Conservation (phyloP, 163 green algal genomes). For the Chloromonas sp. region DNA sequence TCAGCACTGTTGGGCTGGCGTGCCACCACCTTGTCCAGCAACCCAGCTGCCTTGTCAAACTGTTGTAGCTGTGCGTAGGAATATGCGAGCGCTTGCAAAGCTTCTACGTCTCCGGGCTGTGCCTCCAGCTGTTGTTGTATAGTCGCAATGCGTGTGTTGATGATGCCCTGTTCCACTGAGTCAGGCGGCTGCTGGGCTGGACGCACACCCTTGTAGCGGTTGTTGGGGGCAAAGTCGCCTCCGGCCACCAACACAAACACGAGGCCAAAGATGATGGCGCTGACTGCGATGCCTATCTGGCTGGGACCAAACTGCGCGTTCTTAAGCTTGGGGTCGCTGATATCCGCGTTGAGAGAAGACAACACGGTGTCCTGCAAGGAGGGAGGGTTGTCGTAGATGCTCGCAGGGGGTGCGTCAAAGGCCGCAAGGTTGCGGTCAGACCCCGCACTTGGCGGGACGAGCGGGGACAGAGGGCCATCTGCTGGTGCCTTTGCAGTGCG, state of each 20-base stretch:
- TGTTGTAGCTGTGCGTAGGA: slow-evolving; percentile 40
- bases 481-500: background rate
- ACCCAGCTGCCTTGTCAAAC: slow-evolving; percentile 33
- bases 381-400: slow-evolving; percentile 51
- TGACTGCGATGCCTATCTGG: slow-evolving; percentile 40
- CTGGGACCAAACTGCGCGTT: slow-evolving; percentile 46
- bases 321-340: slow-evolving; percentile 47
- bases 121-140: slow-evolving; percentile 16
- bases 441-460: too few species aligned
- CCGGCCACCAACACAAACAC: slow-evolving; percentile 42
- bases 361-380: slow-evolving; percentile 35
- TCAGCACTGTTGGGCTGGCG: slow-evolving; percentile 30
- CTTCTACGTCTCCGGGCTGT: slow-evolving; percentile 26
- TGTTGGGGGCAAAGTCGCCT: slow-evolving; percentile 35
- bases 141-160: slow-evolving; percentile 22
- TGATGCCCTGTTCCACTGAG: slow-evolving; percentile 29
- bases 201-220: slow-evolving; percentile 27
- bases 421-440: background rate
- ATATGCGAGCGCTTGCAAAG: slow-evolving; percentile 34
- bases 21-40: slow-evolving; percentile 41
- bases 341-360: slow-evolving; percentile 27
- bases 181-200: slow-evolving; percentile 25
- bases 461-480: background rate
- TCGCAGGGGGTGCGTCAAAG: slow-evolving; percentile 18
- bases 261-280: slow-evolving; percentile 38